Evolutionary conservation across 2,329 filamentous ascomycete species (phyloP), one percentile per base, ranked within the genome.

Genomic region (Rhynchosporium secalis): DNA sequence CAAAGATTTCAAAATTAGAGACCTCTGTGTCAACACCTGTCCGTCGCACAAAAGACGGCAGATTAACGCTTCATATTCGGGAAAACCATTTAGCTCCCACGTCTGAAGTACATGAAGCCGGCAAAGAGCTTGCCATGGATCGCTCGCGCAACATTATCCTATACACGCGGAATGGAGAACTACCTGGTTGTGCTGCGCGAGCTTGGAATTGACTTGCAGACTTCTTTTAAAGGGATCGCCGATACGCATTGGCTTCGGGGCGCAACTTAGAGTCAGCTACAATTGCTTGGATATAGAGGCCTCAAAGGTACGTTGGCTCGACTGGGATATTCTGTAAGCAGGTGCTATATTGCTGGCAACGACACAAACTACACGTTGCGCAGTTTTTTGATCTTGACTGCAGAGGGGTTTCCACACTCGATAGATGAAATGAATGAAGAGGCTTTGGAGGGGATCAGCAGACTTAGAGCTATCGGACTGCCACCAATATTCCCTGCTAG

Each of bases 301-400:
- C 41, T 43, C 1, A 43, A n/a, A 43, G 15, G 15, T 3, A 12
- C 15, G 41, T 15, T 54, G 29, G 49, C 49, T 33, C 29, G 36
- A 38, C 49, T 54, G 26, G 49, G 49, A 20, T n/a, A 6, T 38
- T 10, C 36, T 9, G 31, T 36, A 12, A 13, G n/a, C 9, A 29
- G 31, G 49, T 54, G 49, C 28, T 29, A 5, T 36, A 54, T 20
- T 12, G 49, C 49, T 54, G 49, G 49, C 6, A 54, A 54, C 29
- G 49, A 54, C 33, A 13, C 49, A 3, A 54, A 54, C 33, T 54
- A 31, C 15, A 36, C 49, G 4, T 54, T 54, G 49, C 49, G 49
- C 29, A 29, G 28, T 33, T 3, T 54, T 6, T 15, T 54, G 7
- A 9, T 54, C 4, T 13, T 54, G n/a, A 29, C 29, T 38, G 49